Percentiles rank a stretch among this genome's conserved stretches.
Evolutionary conservation across 2,329 filamentous ascomycete species (phyloP).

Genomic region (Sphaerulina populicola): DNA sequence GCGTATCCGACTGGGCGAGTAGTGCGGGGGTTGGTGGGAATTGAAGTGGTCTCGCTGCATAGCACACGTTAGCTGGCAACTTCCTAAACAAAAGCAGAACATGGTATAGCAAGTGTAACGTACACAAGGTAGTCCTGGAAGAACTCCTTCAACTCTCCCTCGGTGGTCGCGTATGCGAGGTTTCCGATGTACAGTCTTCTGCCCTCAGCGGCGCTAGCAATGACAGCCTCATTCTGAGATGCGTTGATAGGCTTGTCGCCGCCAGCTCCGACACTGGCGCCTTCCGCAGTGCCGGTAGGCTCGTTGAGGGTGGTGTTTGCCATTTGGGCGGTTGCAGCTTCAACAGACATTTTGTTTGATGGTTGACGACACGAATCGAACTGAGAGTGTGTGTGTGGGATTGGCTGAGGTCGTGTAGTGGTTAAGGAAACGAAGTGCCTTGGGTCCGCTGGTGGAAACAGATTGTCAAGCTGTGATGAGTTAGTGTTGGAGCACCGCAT

Average conservation of each 20-base stretch:
- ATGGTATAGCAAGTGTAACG: slow-evolving; percentile 41
- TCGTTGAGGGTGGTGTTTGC: slow-evolving; percentile 58
- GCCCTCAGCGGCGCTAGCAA: slow-evolving; percentile 95
- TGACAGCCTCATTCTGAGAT: slow-evolving; percentile 78
- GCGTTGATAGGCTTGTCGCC: slow-evolving; percentile 60
- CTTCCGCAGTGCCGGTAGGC: slow-evolving; percentile 47
- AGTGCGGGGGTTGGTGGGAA: slow-evolving; percentile 98
- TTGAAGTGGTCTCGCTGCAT: slow-evolving; percentile 88
- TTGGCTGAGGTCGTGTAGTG: slow-evolving; percentile 30
- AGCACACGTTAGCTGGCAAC: slow-evolving; percentile 19
- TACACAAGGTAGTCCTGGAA: slow-evolving; percentile 99
- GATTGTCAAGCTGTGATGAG: slow-evolving; percentile 39
- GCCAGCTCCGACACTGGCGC: slow-evolving; percentile 44
- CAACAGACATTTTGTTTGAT: slow-evolving; percentile 77
- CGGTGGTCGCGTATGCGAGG: slow-evolving; percentile 99
- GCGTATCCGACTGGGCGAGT: slow-evolving; percentile 97
- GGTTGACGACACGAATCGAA: slow-evolving; percentile 48
- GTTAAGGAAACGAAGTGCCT: slow-evolving; percentile 35
- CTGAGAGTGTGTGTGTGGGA: slow-evolving; percentile 11
- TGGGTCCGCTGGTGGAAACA: slow-evolving; percentile 37
- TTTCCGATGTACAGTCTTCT: slow-evolving; percentile 99
- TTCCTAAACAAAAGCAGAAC: neutral
- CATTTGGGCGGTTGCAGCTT: slow-evolving; percentile 66
- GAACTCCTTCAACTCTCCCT: slow-evolving; percentile 99
- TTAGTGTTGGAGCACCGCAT: slow-evolving; percentile 4